Percentiles rank a stretch among this genome's conserved stretches.
These are phyloP conservation scores for Starmerella apicola DNA, from an alignment of 805 yeast species.

Conservation along the genomic window DNA sequence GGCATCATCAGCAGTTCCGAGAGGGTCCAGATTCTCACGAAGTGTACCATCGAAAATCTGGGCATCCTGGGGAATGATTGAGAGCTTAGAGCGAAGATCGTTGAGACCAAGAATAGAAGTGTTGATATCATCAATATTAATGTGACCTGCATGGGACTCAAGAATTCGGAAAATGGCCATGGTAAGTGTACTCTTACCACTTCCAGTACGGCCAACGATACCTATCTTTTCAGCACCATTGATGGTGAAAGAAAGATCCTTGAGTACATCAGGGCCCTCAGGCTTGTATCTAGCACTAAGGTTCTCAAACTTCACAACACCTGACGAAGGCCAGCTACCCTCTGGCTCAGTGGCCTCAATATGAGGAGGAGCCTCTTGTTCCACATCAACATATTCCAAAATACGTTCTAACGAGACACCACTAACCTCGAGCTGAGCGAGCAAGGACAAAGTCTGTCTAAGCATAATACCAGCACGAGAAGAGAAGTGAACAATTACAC, in stretches of 20 bases:
- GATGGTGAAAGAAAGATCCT: constrained; percentile 49
- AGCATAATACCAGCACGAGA: constrained; percentile 73
- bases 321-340: constrained; percentile 57
- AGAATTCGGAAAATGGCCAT: constrained; percentile 74
- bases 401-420: constrained; percentile 80
- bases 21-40: constrained; percentile 80
- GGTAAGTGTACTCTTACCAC: constrained; percentile 81
- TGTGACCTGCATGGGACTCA: constrained; percentile 57
- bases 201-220: constrained; percentile 94
- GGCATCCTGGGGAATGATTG: constrained; percentile 89
- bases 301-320: constrained; percentile 52
- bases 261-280: constrained; percentile 66
- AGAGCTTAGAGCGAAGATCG: constrained; percentile 64
- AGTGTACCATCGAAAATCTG: constrained; percentile 82
- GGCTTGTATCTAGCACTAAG: constrained; percentile 73
- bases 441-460: constrained; percentile 84
- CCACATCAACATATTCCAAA: constrained; percentile 64
- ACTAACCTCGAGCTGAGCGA: constrained; percentile 86
- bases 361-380: constrained; percentile 72
- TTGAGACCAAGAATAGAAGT: constrained; percentile 57
- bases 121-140: constrained; percentile 60
- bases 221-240: constrained; percentile 75
- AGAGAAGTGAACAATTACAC: constrained; percentile 78
- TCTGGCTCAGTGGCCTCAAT: constrained; percentile 59
- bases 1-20: constrained; percentile 50